Percentiles rank a stretch among this genome's conserved stretches.
Conservation (phyloP, 176 grass and related monocot species). For the Secale cereale region DNA sequence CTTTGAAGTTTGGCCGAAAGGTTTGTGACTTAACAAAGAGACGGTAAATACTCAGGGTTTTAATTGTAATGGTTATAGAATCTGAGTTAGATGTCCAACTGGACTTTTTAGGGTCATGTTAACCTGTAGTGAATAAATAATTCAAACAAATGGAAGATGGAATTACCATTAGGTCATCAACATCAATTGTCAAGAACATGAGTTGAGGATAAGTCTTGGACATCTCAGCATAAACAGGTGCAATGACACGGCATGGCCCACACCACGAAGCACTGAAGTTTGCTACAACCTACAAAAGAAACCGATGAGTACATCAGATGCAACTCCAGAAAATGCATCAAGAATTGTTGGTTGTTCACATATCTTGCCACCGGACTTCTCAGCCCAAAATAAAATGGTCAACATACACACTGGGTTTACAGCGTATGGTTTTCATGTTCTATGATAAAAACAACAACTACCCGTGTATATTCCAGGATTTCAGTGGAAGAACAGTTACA, state of each 20-base stretch:
- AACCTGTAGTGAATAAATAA: background rate
- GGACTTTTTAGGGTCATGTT: background rate
- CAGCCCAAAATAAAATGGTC: background rate
- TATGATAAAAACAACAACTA: background rate
- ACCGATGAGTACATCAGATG: background rate
- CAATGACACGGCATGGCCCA: slow-evolving; percentile 71
- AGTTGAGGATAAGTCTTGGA: slow-evolving; percentile 78
- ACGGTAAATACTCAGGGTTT: background rate
- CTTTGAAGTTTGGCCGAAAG: background rate
- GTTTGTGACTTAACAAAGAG: background rate
- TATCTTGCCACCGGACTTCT: background rate
- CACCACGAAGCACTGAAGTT: slow-evolving; percentile 90
- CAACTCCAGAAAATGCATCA: background rate
- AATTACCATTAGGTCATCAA: slow-evolving; percentile 74
- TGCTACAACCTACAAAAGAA: slow-evolving; percentile 58
- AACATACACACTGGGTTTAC: background rate
- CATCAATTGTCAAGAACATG: slow-evolving; percentile 76
- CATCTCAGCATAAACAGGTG: slow-evolving; percentile 65
- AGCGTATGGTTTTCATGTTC: background rate
- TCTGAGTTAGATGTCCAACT: background rate
- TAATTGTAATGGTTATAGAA: background rate
- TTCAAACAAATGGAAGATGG: background rate
- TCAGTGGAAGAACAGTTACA: background rate
- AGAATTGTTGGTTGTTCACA: background rate
- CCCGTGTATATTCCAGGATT: background rate